Evolutionary conservation across 345 rosid species (phyloP), one percentile per base, ranked within the genome.

Genomic region (Eucalyptus marginata): DNA sequence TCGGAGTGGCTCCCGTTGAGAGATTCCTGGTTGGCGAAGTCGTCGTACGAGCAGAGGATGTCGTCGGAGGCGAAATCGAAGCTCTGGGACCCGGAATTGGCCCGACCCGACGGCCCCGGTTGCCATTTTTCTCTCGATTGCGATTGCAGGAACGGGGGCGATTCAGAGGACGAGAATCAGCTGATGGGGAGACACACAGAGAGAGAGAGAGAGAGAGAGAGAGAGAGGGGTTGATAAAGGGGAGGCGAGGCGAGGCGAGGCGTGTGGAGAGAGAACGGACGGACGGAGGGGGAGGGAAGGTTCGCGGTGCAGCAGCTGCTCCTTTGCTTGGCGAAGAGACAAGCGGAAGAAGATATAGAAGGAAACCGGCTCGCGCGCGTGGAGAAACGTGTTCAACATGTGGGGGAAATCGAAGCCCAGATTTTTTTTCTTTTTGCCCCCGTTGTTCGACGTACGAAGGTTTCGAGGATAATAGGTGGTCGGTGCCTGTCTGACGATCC

Each of bases 41-140:
- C 99, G n/a, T 97, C 98, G 89, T 97, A 97, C 7, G 99, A 95
- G 95, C 98, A 97, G 90, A 98, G 99, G 90, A 98, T 97, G 88
- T 98, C 99, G 92, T 97, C 99, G 88, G 99, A 91, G 18, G 93
- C 98, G 29, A 98, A 98, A 94, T 97, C 99, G 90, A 96, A 98
- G 5, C 96, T 97, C 89, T 95, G 94, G 44, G 98, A 92, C 85
- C 93, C 95, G 58, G 96, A 89, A 88, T 92, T 94, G 89, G 91
- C 91, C 90, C 96, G 93, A 89, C 94, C 97, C 89, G 97, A 94
- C 52, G 96, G 92, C 76, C 76, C 98, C 97, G 86, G 99, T 95
- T 58, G 98, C 99, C 99, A 98, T 98, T 86, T 68, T 50, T 4
- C 62, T 56, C 62, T 49, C 86, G 47, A 9, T 51, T 68, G 22